Evolutionary conservation across 139 green algal genomes (phyloP).

Genomic region (Chlamydomonas urium): DNA sequence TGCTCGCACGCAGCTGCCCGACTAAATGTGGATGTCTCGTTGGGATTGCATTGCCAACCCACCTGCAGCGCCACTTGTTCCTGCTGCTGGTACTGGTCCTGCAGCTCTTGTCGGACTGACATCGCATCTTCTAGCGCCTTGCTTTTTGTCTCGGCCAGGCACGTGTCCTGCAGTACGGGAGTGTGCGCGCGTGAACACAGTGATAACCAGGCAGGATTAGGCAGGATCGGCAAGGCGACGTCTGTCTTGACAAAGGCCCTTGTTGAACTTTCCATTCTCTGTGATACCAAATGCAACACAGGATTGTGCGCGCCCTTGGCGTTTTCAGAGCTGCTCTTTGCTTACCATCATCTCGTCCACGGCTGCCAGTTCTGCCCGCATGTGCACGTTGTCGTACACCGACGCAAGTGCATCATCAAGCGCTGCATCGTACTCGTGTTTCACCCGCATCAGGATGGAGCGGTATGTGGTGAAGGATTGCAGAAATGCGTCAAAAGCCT

Average conservation of each 20-base stretch:
- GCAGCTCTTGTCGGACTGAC: conserved; percentile 8
- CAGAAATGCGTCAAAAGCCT: conserved; percentile 53
- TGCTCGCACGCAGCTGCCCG: not conserved
- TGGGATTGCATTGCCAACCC: not conserved
- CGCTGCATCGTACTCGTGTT: conserved; percentile 47
- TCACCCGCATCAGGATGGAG: conserved; percentile 44
- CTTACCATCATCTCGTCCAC: conserved; percentile 39
- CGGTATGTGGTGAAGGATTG: conserved; percentile 62
- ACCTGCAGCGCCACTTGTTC: conserved; percentile 7
- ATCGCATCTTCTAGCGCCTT: conserved; percentile 9
- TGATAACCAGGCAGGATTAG: not conserved
- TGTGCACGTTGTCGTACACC: conserved; percentile 54
- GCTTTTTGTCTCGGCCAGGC: not conserved
- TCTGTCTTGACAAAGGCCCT: too few species aligned
- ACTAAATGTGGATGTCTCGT: not conserved
- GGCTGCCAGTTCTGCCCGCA: conserved; percentile 47
- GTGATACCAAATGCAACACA: not conserved
- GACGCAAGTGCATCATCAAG: conserved; percentile 49
- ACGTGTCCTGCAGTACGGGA: conserved; percentile 3
- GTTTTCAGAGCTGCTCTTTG: not conserved
- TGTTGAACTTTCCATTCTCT: not conserved
- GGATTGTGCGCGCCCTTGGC: not conserved
- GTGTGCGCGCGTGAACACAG: not conserved
- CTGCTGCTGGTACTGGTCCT: conserved; percentile 18
- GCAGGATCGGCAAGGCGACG: too few species aligned